Evolutionary conservation across 495 filamentous ascomycete species (phyloP).

Genomic region (Aspergillus bridgeri): DNA sequence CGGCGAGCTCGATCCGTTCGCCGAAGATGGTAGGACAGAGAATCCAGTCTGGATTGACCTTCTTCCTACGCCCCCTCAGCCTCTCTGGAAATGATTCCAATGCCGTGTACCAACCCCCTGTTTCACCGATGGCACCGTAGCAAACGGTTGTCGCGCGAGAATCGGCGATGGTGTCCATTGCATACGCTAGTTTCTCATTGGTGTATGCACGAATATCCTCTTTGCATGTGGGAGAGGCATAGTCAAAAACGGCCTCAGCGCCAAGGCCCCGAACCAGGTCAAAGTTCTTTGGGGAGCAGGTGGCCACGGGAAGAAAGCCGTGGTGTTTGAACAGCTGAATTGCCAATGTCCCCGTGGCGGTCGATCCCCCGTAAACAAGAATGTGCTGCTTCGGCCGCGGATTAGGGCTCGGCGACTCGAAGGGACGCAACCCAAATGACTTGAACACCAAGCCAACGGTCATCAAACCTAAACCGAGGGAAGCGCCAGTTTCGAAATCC

Average conservation of each 20-base stretch:
- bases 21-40: constrained; percentile 29
- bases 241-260: constrained; percentile 54
- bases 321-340: constrained; percentile 41
- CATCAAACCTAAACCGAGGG: constrained; percentile 15
- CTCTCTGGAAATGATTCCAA: constrained; percentile 33
- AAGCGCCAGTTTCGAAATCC: constrained; percentile 18
- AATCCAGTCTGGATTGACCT: constrained; percentile 27
- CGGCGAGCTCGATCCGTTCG: constrained; percentile 17
- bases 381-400: constrained; percentile 18
- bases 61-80: constrained; percentile 18
- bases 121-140: constrained; percentile 36
- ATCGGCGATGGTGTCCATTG: constrained; percentile 40
- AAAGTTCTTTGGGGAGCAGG: constrained; percentile 56
- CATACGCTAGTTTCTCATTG: constrained; percentile 33
- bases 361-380: constrained; percentile 44
- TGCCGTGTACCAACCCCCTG: constrained; percentile 40
- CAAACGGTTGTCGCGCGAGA: constrained; percentile 35
- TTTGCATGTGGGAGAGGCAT: constrained; percentile 39
- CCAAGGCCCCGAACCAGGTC: constrained; percentile 49
- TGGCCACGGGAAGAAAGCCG: constrained; percentile 46
- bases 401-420: background rate
- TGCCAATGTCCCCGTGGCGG: constrained; percentile 42
- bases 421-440: background rate
- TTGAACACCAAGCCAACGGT: constrained; percentile 8
- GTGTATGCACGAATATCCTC: constrained; percentile 40